Evolutionary conservation across 2,329 filamentous ascomycete species (phyloP).

Genomic region (Scytalidium lignicola): DNA sequence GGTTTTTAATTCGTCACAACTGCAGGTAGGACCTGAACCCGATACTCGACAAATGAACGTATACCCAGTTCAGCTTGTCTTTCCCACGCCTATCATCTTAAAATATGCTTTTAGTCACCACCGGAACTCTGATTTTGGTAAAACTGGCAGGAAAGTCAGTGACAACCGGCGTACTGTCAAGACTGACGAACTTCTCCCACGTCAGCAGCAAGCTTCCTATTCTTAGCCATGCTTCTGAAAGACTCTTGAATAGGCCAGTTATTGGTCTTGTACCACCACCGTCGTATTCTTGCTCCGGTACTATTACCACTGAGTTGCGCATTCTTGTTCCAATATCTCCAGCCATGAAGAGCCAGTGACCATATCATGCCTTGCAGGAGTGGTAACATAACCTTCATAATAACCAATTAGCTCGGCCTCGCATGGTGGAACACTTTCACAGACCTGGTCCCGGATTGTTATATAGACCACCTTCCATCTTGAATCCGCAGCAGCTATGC

Average conservation of each 20-base stretch:
- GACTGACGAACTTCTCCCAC: constrained; percentile 36
- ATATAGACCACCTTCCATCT: constrained; percentile 80
- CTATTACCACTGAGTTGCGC: constrained; percentile 72
- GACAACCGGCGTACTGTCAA: constrained; percentile 12
- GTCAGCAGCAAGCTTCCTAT: constrained; percentile 30
- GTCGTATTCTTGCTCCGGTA: constrained; percentile 68
- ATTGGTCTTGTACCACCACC: constrained; percentile 96
- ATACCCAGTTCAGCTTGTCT: background rate
- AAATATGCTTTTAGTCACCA: constrained; percentile 10
- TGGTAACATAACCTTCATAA: constrained; percentile 69
- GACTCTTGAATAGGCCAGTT: constrained; percentile 68
- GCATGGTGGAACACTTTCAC: constrained; percentile 9
- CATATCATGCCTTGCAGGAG: constrained; percentile 85
- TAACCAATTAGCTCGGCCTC: constrained; percentile 2
- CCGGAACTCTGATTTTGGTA: constrained; percentile 21
- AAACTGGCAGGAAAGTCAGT: constrained; percentile 12
- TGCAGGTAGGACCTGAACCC: too few species aligned
- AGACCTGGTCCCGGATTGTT: constrained; percentile 82
- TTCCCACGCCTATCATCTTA: background rate
- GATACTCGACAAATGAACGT: background rate
- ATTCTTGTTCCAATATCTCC: constrained; percentile 83
- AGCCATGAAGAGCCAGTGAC: constrained; percentile 78
- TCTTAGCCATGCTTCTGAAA: constrained; percentile 13
- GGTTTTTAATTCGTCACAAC: too few species aligned
- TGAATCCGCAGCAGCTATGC: constrained; percentile 72